phyloP scores from a whole-genome alignment of 2,329 filamentous ascomycete genomes.

The Knufia petricola region DNA sequence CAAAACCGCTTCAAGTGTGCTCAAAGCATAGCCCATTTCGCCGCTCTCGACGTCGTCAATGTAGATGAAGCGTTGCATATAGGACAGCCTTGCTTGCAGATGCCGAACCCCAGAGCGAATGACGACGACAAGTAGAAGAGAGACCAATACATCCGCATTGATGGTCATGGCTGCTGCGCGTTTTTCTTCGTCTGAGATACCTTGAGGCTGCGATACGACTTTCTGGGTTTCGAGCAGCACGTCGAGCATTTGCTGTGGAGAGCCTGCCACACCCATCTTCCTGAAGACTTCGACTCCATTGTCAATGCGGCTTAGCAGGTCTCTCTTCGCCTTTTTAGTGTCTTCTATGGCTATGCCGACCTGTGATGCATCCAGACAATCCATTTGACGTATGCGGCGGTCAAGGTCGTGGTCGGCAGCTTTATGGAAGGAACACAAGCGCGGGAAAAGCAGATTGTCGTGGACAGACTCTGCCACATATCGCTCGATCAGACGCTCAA shows the following conservation, averaged over 20 bases:
- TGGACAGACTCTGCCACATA: conserved; percentile 93
- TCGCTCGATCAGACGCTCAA: conserved; percentile 88
- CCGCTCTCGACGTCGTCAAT: conserved; percentile 95
- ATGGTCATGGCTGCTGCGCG: conserved; percentile 49
- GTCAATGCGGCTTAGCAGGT: conserved; percentile 65
- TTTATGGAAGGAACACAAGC: conserved; percentile 65
- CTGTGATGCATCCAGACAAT: conserved; percentile 86
- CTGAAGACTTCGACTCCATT: conserved; percentile 81
- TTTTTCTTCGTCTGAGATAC: conserved; percentile 39
- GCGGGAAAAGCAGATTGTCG: conserved; percentile 70
- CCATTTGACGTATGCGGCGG: conserved; percentile 83
- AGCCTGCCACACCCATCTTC: conserved; percentile 66
- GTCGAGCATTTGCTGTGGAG: conserved; percentile 82
- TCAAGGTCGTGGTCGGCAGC: conserved; percentile 82
- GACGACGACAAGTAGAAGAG: conserved; percentile 79
- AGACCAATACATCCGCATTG: conserved; percentile 87
- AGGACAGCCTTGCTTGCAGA: conserved; percentile 78
- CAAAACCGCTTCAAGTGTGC: conserved; percentile 89
- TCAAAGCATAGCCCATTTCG: conserved; percentile 90
- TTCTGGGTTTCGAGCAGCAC: conserved; percentile 73
- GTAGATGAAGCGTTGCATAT: conserved; percentile 96
- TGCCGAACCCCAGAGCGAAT: conserved; percentile 83
- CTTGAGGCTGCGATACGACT: conserved; percentile 57
- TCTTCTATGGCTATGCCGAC: conserved; percentile 80
- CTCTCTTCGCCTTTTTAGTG: conserved; percentile 66